These are phyloP conservation scores for Stagonosporopsis cucurbitacearum DNA, from an alignment of 2,329 filamentous ascomycete genomes.

Conservation along the genomic window DNA sequence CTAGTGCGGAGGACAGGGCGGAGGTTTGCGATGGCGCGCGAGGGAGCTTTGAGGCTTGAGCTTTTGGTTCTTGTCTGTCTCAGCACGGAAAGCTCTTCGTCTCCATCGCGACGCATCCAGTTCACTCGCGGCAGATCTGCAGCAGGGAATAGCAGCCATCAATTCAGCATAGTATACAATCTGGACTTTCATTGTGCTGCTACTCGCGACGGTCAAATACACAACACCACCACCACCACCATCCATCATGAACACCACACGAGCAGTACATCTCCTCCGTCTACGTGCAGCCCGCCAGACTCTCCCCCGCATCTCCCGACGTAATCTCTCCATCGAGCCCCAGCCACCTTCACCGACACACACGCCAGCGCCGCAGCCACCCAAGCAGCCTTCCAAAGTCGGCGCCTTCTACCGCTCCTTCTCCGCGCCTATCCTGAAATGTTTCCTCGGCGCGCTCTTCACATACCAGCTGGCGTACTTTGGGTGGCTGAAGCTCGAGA, in stretches of 20 bases:
- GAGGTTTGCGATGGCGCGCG: conserved; percentile 29
- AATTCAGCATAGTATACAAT: too few species aligned
- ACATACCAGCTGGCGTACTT: conserved; percentile 81
- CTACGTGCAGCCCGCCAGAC: conserved; percentile 5
- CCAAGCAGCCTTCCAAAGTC: conserved; percentile 15
- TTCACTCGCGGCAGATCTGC: neutral
- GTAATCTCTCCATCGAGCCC: conserved; percentile 7
- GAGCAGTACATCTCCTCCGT: neutral
- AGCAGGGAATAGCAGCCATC: neutral
- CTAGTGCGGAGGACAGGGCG: conserved; percentile 20
- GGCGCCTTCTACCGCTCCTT: conserved; percentile 77
- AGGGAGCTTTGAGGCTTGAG: neutral
- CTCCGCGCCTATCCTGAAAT: conserved; percentile 74
- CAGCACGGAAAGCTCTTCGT: neutral
- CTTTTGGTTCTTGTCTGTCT: neutral
- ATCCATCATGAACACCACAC: conserved; percentile 5
- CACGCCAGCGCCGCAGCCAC: conserved; percentile 54
- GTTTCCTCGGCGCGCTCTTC: conserved; percentile 75
- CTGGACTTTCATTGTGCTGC: neutral
- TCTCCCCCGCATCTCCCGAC: conserved; percentile 1
- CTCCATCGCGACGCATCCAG: neutral
- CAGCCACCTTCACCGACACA: conserved; percentile 1
- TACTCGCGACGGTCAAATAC: too few species aligned
- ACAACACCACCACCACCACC: too few species aligned
- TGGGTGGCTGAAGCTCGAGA: conserved; percentile 75